Evolutionary conservation across 306 rosid genomes (phyloP).

Genomic region (Trifolium subterraneum): DNA sequence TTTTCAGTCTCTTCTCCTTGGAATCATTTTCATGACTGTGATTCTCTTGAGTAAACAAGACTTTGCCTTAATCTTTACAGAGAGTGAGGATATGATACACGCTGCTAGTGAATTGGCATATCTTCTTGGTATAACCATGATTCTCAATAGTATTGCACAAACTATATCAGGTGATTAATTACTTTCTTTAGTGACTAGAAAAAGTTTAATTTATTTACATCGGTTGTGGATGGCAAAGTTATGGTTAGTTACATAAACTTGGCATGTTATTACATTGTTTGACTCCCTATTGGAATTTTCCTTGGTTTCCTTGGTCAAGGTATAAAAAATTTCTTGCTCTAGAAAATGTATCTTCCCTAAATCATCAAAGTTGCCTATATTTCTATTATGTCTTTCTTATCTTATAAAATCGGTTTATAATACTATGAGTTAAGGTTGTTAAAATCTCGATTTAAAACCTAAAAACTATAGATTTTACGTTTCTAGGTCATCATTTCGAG

Average conservation of each 20-base stretch:
- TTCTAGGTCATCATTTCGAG: no score
- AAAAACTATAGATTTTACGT: no score
- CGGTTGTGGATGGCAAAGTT: conserved; percentile 74
- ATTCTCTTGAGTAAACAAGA: conserved; percentile 34
- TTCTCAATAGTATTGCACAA: conserved; percentile 30
- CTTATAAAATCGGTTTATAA: no score
- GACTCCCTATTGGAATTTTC: conserved; percentile 55
- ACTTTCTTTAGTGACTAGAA: background rate
- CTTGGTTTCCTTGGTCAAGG: conserved; percentile 59
- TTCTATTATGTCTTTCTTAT: no score
- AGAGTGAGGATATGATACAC: conserved; percentile 31
- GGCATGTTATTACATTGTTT: conserved; percentile 59
- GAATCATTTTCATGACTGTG: conserved; percentile 44
- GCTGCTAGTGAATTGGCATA: conserved; percentile 43
- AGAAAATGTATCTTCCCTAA: background rate
- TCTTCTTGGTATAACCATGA: conserved; percentile 41
- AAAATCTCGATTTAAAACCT: no score
- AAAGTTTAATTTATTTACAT: background rate
- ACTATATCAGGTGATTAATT: conserved; percentile 51
- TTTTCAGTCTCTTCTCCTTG: conserved; percentile 48
- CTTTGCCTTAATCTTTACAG: conserved; percentile 38
- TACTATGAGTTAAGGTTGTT: no score
- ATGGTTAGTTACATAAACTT: conserved; percentile 63
- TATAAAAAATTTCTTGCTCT: background rate
- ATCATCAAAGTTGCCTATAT: background rate